These are phyloP conservation scores for Naganishia sp. DNA, from an alignment of 1,284 basidiomycete genomes.

Conservation along the genomic window DNA sequence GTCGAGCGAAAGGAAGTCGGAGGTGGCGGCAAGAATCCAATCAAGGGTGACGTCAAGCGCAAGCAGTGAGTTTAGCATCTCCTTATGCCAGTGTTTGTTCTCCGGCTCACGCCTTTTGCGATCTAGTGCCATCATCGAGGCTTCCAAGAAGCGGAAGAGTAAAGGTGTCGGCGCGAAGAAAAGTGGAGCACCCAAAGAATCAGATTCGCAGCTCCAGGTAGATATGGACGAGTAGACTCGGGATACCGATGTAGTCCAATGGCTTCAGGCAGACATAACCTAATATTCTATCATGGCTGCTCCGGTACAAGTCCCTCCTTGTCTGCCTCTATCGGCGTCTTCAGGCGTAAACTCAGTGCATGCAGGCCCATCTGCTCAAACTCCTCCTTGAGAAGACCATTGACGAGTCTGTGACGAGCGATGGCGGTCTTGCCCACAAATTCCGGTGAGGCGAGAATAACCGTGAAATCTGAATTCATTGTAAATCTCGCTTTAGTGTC, in stretches of 20 bases:
- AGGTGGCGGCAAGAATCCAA: constrained; percentile 67
- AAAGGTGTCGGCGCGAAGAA: constrained; percentile 13
- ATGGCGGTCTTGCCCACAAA: constrained; percentile 51
- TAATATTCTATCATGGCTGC: background rate
- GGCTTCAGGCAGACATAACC: background rate
- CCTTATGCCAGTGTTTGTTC: background rate
- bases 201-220: constrained; percentile 12
- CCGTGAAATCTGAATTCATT: constrained; percentile 48
- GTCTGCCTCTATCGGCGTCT: constrained; percentile 53
- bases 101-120: no score
- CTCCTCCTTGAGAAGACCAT: constrained; percentile 52
- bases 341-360: constrained; percentile 51
- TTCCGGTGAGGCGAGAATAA: constrained; percentile 48
- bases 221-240: constrained; percentile 29
- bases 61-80: constrained; percentile 59
- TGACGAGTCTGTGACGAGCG: constrained; percentile 53
- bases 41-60: constrained; percentile 69
- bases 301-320: constrained; percentile 37
- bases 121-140: constrained; percentile 49
- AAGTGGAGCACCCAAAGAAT: background rate
- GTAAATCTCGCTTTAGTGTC: background rate
- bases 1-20: constrained; percentile 75
- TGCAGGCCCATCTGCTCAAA: constrained; percentile 53
- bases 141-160: constrained; percentile 47
- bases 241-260: background rate